Evolutionary conservation across 2,329 filamentous ascomycete species (phyloP).

Genomic region (Monosporascus sp.): DNA sequence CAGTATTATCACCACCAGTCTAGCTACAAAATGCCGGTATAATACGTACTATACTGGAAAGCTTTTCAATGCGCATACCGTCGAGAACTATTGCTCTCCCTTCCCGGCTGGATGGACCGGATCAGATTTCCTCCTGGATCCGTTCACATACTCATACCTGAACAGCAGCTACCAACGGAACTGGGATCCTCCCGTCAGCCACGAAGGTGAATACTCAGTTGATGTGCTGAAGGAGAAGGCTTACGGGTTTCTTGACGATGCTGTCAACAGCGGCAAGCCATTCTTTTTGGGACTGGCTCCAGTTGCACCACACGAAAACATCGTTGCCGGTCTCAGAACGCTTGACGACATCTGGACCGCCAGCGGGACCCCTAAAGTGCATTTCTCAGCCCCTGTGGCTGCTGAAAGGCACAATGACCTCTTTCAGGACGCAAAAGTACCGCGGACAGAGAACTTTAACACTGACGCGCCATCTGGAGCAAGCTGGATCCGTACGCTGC

Average conservation of each 20-base stretch:
- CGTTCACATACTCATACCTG: conserved; percentile 55
- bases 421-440: conserved; percentile 53
- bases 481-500: conserved; percentile 37
- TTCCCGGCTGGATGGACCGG: conserved; percentile 51
- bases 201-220: conserved; percentile 44
- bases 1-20: neutral
- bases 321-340: neutral
- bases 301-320: neutral
- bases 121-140: conserved; percentile 49
- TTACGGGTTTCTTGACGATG: conserved; percentile 43
- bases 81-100: conserved; percentile 53
- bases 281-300: conserved; percentile 39
- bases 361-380: neutral
- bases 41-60: conserved; percentile 53
- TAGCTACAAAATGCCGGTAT: conserved; percentile 51
- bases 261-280: conserved; percentile 35
- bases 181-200: conserved; percentile 42
- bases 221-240: conserved; percentile 46
- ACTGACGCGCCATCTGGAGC: conserved; percentile 41
- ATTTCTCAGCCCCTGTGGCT: conserved; percentile 39
- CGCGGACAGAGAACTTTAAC: conserved; percentile 59
- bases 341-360: neutral
- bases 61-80: conserved; percentile 50
- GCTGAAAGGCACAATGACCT: conserved; percentile 54
- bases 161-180: conserved; percentile 52